Base-by-base conservation (phyloP, 495 filamentous ascomycete species). In the Penicillium arizonense region DNA sequence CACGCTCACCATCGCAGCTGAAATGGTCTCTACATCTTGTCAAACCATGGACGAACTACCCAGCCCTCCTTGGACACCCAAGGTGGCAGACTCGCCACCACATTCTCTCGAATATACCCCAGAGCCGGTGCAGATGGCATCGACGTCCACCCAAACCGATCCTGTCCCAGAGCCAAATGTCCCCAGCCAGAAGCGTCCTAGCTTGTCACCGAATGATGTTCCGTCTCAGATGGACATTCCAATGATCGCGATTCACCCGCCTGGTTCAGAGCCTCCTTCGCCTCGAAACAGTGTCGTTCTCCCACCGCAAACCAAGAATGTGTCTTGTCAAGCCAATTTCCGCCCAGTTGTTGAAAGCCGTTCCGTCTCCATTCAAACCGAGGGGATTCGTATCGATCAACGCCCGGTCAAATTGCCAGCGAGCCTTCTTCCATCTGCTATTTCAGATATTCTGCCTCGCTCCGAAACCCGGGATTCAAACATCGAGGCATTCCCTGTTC, bases 311-410 rank as follows among this genome's bases (percentile, higher is more conserved):
- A 87, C 84, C 0, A 87, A 82, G 65, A 86, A 77, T 61, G 72
- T 77, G 13, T 75, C 75, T 30, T 80, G 78, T 45, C 85, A 87
- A 58, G 76, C 77, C 32, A 65, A 64, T 34, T 69, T 76, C 45
- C 57, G 73, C 6, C 48, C 69, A 13, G 47, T 64, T n/a, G 54
- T 65, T 3, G 64, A 73, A 21, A 63, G 63, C 12, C 67, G 69
- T 16, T 85, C 84, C 18, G 69, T 77, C 24, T 75, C 74, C 4
- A 82, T 96, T 38, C 95, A 98, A 75, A 98, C 94, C 9, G 91
- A 97, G 50, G 86, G 87, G 54, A 96, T 96, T 54, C 76, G 85
- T 39, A 77, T 91, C 14, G 91, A 92, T 65, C 81, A 80, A 71
- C 80, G 90, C 47, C 75, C 87, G 24, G 78, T 85, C 37, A 87